phyloP scores from a whole-genome alignment of 768 basidiomycete genomes.

The Filobasidium wieringae region DNA sequence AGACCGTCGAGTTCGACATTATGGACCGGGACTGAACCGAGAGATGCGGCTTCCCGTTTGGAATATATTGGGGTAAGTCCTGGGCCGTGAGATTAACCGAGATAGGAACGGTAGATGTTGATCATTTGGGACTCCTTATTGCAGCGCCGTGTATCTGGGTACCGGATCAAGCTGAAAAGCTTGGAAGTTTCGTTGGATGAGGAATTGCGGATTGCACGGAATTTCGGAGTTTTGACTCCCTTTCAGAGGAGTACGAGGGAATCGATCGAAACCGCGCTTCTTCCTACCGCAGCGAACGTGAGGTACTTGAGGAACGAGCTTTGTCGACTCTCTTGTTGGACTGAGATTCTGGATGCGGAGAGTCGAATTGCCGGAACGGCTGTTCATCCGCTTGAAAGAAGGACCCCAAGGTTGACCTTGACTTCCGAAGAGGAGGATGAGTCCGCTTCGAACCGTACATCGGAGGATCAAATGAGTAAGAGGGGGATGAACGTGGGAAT shows the following conservation, averaged over 20 bases:
- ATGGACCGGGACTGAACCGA: not conserved
- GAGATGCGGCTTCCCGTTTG: not conserved
- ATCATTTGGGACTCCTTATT: conserved; percentile 1
- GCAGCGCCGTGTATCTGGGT: conserved; percentile 13
- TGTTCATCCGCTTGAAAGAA: too few relatives aligned
- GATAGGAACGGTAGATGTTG: too few relatives aligned
- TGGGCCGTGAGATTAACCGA: not conserved
- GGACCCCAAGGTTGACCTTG: not conserved
- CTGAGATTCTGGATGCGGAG: not conserved
- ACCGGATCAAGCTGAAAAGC: conserved; percentile 33
- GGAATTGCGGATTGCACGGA: conserved; percentile 62
- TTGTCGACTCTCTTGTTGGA: conserved; percentile 48
- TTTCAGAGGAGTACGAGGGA: conserved; percentile 77
- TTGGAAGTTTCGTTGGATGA: conserved; percentile 43
- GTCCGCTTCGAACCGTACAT: too few relatives aligned
- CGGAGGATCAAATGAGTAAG: too few relatives aligned
- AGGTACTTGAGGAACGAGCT: conserved; percentile 59
- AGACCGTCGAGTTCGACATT: not conserved
- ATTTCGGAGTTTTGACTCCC: conserved; percentile 72
- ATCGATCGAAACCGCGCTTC: conserved; percentile 53
- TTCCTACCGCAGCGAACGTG: conserved; percentile 54
- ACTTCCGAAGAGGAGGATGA: not conserved
- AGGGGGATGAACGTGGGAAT: too few relatives aligned
- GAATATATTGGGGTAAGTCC: not conserved
- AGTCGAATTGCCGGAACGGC: not conserved